Conservation (phyloP, 306 rosid genomes). For the Castanospermum australe region DNA sequence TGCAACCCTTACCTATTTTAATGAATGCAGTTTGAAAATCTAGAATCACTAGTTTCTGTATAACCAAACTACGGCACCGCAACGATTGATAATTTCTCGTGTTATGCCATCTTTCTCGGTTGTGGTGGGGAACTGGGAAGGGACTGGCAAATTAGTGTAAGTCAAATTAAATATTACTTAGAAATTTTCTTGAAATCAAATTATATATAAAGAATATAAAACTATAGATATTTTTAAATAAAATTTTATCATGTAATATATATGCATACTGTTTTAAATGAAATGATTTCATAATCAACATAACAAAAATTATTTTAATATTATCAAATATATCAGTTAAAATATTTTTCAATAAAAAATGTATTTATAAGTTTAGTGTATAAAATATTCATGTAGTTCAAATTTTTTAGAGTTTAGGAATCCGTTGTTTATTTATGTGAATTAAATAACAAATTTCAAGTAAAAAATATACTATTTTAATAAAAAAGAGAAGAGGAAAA, state of each 20-base stretch:
- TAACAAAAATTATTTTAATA: too few species aligned
- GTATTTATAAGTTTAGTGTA: not conserved
- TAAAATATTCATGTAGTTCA: not conserved
- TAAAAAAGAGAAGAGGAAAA: too few species aligned
- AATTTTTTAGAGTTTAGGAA: too few species aligned
- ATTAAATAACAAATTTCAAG: not conserved
- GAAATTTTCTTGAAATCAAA: not conserved
- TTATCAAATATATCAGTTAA: too few species aligned
- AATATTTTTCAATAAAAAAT: too few species aligned
- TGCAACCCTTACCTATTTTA: constrained; percentile 31
- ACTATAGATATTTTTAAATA: too few species aligned
- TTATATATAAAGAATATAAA: not conserved
- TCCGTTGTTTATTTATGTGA: not conserved
- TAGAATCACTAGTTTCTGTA: not conserved
- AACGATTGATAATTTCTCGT: not conserved
- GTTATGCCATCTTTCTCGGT: not conserved
- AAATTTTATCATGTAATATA: too few species aligned
- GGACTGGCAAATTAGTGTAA: too few species aligned
- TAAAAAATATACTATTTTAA: not conserved
- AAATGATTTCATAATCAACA: too few species aligned
- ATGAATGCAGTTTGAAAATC: not conserved
- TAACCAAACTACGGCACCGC: constrained; percentile 19
- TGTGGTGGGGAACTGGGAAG: too few species aligned
- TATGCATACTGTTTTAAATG: too few species aligned
- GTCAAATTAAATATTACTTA: not conserved